Evolutionary conservation across 2,329 filamentous ascomycete genomes (phyloP), one percentile per base, ranked within the genome.

Genomic region (Fusarium sp.): DNA sequence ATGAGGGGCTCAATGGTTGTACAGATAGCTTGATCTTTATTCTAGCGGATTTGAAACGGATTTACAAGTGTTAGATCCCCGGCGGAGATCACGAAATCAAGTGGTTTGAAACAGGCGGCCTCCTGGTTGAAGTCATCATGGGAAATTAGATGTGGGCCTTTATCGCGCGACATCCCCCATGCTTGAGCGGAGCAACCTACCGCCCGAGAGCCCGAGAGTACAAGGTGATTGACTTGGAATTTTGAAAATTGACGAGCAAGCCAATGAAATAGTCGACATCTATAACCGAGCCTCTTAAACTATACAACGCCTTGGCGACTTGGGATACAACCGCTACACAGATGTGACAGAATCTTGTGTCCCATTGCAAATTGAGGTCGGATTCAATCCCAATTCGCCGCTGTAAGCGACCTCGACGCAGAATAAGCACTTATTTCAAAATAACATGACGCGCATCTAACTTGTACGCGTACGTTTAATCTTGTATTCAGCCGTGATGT

Each of bases 21-120:
- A 44, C 34, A 31, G 11, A 15, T 34, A 24, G 24, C 6, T 24
- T 28, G n/a, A 11, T 11, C 14, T 33, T 9, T 40, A 15, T 36
- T 9, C 15, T 20, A 31, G 14, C 18, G 6, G 9, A 17, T n/a
- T 50, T 66, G 31, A 5, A 15, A 31, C 18, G 26, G 50, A 9
- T 39, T 67, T 52, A 13, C 26, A 24, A 45, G 26, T 39, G 2
- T 33, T 10, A 18, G 5, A 24, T 18, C n/a, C 24, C 14, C 15
- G 9, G n/a, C 8, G 26, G 17, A 44, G 24, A 6, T 17, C 17
- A 17, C 9, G 20, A 17, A 22, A 34, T 49, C 17, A 36, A 51
- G 36, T 52, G 44, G 11, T 10, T 59, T n/a, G 28, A 6, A 24
- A 14, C 31, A 36, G 66, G 67, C 67, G 67, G 67, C 67, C 67